Percentiles rank a stretch among this genome's conserved stretches.
Evolutionary conservation across 1,284 basidiomycete genomes (phyloP).

Genomic region (Veloporphyrellus conicus): DNA sequence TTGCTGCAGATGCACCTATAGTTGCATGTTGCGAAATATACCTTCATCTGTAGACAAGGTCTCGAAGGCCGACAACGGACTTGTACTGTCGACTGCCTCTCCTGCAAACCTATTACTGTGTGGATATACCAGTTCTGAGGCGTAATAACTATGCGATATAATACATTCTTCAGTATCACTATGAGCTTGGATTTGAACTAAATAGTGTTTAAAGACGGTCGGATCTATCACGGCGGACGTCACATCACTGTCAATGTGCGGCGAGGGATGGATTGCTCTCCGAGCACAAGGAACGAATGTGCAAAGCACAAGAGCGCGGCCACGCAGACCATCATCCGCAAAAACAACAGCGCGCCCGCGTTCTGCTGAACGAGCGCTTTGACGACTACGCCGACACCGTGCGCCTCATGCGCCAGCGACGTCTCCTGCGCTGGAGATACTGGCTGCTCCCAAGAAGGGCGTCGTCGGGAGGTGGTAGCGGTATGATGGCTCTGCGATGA

Average conservation of each 20-base stretch:
- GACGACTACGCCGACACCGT: slow-evolving; percentile 15
- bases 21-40: slow-evolving; percentile 3
- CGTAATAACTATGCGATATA: neutral
- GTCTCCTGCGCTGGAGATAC: too few species aligned
- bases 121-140: neutral
- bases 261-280: neutral
- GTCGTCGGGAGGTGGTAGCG: too few species aligned
- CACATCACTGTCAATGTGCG: too few species aligned
- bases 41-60: neutral
- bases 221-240: too few species aligned
- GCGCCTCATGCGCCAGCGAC: slow-evolving; percentile 8
- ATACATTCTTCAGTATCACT: too few species aligned
- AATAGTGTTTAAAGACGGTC: too few species aligned
- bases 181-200: too few species aligned
- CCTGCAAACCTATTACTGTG: neutral
- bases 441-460: too few species aligned
- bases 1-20: slow-evolving; percentile 16
- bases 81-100: slow-evolving; percentile 9
- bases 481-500: too few species aligned
- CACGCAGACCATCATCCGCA: slow-evolving; percentile 4
- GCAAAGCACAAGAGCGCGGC: slow-evolving; percentile 5
- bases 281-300: slow-evolving; percentile 7
- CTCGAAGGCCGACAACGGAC: neutral
- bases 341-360: slow-evolving; percentile 6
- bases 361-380: slow-evolving; percentile 20